Evolutionary conservation across 2,329 filamentous ascomycete species (phyloP), one percentile per base, ranked within the genome.

Genomic region (Trichoderma aggressivum): DNA sequence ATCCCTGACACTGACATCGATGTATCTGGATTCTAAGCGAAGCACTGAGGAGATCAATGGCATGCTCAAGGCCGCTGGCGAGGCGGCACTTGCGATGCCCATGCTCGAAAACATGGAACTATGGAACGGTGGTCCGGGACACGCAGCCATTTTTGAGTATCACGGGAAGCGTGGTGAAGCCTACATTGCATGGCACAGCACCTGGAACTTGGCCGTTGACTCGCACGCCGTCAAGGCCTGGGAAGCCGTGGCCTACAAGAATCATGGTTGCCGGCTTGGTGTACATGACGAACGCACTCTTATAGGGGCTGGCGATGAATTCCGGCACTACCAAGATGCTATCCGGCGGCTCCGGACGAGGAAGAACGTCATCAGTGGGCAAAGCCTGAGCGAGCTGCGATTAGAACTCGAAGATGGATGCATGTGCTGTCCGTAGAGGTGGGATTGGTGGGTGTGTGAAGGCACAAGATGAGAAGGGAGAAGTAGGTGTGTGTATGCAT

Each of bases 101-200:
- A 34, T 55, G 60, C 68, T 70, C 3, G 47, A 59, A 43, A 36
- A 50, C 32, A 7, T 70, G 50, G 68, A 70, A 26, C 43, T 70
- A 30, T 70, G 68, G 66, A 70, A 70, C 10, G 66, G 66, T 18
- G 66, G 66, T 43, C 18, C 39, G 16, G 66, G 66, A 12, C 43
- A 70, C 21, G 66, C 66, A 1, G 66, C 56, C 6, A 34, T 70
- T 39, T 70, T 70, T n/a, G 36, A 21, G 39, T 70, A 70, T 11
- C 43, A 62, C 11, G 43, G 16, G 14, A 16, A 39, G 16, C 24
- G 26, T 14, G 47, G 59, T 18, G 39, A 62, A 18, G 66, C 66
- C 8, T 21, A 11, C 14, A n/a, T 70, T 6, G 21, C 28, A 7
- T 70, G 66, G 66, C 34, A 12, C 18, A 5, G 58, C 43, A 61